Conservation (phyloP, 2,329 filamentous ascomycete species). For the Juglanconis oblonga region DNA sequence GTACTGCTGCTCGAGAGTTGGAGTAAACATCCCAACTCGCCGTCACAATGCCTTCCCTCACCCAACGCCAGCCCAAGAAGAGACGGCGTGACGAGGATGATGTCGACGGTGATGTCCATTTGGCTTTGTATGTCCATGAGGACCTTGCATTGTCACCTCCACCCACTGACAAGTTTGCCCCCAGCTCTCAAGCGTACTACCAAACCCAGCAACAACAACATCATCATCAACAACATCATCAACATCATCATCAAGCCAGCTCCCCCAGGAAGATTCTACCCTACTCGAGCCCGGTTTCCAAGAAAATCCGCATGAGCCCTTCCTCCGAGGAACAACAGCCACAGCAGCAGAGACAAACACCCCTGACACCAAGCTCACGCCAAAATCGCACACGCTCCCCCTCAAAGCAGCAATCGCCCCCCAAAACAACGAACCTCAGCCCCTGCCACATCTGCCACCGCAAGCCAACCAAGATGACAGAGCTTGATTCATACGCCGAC, state of each 20-base stretch:
- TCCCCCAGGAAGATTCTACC: conserved; percentile 14
- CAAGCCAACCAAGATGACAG: conserved; percentile 60
- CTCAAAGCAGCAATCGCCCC: conserved; percentile 15
- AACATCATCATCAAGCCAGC: conserved; percentile 9
- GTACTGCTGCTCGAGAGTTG: background rate
- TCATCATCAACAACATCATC: conserved; percentile 3
- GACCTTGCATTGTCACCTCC: background rate
- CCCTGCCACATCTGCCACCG: conserved; percentile 68
- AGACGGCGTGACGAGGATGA: conserved; percentile 16
- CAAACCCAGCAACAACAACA: background rate
- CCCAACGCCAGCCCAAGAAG: conserved; percentile 12
- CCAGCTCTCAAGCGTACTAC: conserved; percentile 12
- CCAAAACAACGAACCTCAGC: conserved; percentile 30
- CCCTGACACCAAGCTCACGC: conserved; percentile 2
- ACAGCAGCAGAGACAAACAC: background rate
- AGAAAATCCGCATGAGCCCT: conserved; percentile 15
- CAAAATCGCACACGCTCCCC: conserved; percentile 12
- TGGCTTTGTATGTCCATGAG: conserved; percentile 15
- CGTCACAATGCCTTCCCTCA: conserved; percentile 16
- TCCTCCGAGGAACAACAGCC: background rate
- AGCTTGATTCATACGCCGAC: conserved; percentile 64
- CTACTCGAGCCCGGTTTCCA: conserved; percentile 13
- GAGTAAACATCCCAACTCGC: background rate
- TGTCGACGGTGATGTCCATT: conserved; percentile 8
- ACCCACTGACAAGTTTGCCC: conserved; percentile 13